Evolutionary conservation across 306 rosid species (phyloP).

Genomic region (Ceratonia siliqua): DNA sequence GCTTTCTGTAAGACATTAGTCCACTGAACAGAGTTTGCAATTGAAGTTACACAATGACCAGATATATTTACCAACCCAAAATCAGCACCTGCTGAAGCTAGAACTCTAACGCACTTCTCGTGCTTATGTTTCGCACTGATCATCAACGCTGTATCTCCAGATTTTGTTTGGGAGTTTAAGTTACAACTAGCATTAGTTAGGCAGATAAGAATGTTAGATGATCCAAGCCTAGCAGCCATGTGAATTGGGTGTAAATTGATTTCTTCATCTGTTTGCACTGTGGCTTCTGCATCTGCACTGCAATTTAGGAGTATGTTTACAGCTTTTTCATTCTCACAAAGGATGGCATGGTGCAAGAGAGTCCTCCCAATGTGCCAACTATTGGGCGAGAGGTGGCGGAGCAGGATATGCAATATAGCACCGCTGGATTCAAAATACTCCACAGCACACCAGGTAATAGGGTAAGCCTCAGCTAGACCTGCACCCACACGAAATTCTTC

Average conservation of each 20-base stretch:
- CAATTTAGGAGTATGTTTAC: slow-evolving; percentile 35
- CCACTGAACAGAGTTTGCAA: slow-evolving; percentile 48
- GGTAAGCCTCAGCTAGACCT: slow-evolving; percentile 68
- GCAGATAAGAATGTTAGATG: slow-evolving; percentile 36
- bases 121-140: slow-evolving; percentile 45
- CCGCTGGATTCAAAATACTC: slow-evolving; percentile 71
- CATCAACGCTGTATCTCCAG: slow-evolving; percentile 58
- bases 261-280: slow-evolving; percentile 37
- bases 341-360: slow-evolving; percentile 66
- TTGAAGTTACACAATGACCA: slow-evolving; percentile 50
- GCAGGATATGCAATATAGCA: slow-evolving; percentile 53
- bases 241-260: slow-evolving; percentile 46
- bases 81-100: slow-evolving; percentile 62
- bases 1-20: slow-evolving; percentile 37
- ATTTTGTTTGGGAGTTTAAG: slow-evolving; percentile 48
- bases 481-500: slow-evolving; percentile 75
- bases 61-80: slow-evolving; percentile 48
- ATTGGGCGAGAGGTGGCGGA: slow-evolving; percentile 45
- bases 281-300: slow-evolving; percentile 43
- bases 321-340: slow-evolving; percentile 53
- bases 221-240: slow-evolving; percentile 51
- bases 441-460: slow-evolving; percentile 72
- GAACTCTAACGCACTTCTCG: slow-evolving; percentile 50
- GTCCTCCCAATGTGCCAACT: slow-evolving; percentile 58
- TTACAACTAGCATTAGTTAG: slow-evolving; percentile 43